Evolutionary conservation across 2,329 filamentous ascomycete species (phyloP), one percentile per base, ranked within the genome.

Genomic region (Monilinia laxa): DNA sequence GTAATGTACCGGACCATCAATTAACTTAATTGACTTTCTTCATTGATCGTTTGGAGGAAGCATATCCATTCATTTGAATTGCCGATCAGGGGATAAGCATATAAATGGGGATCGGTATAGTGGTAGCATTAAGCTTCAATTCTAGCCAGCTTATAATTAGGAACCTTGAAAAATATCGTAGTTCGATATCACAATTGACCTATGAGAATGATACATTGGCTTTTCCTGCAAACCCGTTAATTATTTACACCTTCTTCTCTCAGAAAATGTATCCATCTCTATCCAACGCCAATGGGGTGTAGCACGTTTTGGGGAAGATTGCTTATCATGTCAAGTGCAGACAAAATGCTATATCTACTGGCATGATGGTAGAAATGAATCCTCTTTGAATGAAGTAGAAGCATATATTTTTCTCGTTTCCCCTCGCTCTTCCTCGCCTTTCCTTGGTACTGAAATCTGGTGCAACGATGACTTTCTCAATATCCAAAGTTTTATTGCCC

Each of bases 221-320:
- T 18, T 25, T 51, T 60, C 20, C n/a, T 51, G 4, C 45, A 18
- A 35, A 42, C 20, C n/a, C 35, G 38, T 35, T 20, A 38, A 16
- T 58, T n/a, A 28, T 51, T 38, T 58, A 47, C 62, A 65, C 62
- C 62, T 65, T 65, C 62, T 65, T 51, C 42, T 59, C 53, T 51
- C 10, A 59, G 62, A 38, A 14, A 60, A 38, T 31, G 14, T 38
- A 28, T 60, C 28, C 31, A 25, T 25, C n/a, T 6, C 58, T 7
- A 11, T 25, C 54, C 62, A 25, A 25, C 42, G 18, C 53, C 62
- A 65, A 38, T 58, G 14, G 25, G 38, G 53, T 51, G 54, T 49
- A 42, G 31, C 62, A 65, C 40, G 62, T 65, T 64, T 65, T n/a
- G 25, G 53, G 23, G 54, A 49, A 59, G 40, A 49, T 49, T 65